Conservation (phyloP, 345 rosid species). For the Dipteronia sinensis region DNA sequence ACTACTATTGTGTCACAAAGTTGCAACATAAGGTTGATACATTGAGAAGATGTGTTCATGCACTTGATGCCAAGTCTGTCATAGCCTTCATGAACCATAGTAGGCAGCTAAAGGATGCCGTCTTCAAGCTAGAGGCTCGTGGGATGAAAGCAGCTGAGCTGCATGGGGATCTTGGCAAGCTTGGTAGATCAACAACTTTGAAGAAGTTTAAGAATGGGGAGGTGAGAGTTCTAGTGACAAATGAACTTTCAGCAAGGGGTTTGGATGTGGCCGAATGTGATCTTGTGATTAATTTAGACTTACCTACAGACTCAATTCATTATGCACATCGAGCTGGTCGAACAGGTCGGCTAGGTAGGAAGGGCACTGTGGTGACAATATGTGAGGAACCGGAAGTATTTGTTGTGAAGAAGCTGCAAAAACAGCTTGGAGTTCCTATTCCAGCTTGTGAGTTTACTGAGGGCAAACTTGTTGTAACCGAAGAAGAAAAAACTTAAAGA, state of each 20-base stretch:
- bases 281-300: constrained; percentile 83
- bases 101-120: constrained; percentile 87
- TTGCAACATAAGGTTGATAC: constrained; percentile 88
- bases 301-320: constrained; percentile 84
- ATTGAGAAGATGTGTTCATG: constrained; percentile 83
- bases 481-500: constrained; percentile 40
- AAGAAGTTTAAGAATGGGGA: constrained; percentile 92
- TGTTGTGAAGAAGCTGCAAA: constrained; percentile 86
- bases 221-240: constrained; percentile 74
- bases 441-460: constrained; percentile 77
- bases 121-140: constrained; percentile 88
- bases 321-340: constrained; percentile 94
- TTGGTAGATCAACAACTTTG: constrained; percentile 76
- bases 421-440: constrained; percentile 75
- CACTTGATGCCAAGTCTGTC: constrained; percentile 78
- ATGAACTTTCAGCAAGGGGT: constrained; percentile 96
- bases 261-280: constrained; percentile 91
- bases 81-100: constrained; percentile 93
- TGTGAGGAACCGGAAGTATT: constrained; percentile 86
- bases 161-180: constrained; percentile 96
- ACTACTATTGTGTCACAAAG: constrained; percentile 72
- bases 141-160: constrained; percentile 80
- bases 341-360: constrained; percentile 91
- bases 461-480: constrained; percentile 66
- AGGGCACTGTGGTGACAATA: constrained; percentile 78